Conservation (phyloP, 768 basidiomycete genomes). For the Lactarius psammicola region DNA sequence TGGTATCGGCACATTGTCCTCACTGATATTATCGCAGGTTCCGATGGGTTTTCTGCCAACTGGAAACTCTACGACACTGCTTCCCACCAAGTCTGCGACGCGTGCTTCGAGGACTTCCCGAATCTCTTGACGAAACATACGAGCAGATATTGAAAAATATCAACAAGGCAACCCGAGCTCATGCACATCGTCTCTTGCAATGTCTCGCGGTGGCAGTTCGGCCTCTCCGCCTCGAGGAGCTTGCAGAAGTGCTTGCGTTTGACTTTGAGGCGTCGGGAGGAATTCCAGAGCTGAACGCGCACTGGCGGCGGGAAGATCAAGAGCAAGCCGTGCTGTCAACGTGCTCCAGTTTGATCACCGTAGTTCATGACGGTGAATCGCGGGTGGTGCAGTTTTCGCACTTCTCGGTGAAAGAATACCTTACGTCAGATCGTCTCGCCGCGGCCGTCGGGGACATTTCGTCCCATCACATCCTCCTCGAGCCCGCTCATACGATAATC, state of each 20-base stretch:
- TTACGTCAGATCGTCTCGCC: neutral
- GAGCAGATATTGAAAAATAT: neutral
- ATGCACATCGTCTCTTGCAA: neutral
- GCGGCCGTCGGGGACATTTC: neutral
- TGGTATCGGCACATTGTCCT: rapidly evolving
- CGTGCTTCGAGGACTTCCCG: neutral
- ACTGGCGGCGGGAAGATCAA: neutral
- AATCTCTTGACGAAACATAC: slow-evolving; percentile 6
- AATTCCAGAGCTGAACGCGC: neutral
- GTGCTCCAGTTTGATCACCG: slow-evolving; percentile 1
- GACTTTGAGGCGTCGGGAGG: neutral
- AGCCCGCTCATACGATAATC: neutral
- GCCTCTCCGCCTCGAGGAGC: neutral
- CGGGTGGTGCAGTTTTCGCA: slow-evolving; percentile 3
- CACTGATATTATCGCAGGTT: neutral
- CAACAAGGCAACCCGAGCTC: neutral
- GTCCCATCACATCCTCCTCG: neutral
- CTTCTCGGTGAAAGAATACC: neutral
- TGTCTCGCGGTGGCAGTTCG: neutral
- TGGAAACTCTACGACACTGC: neutral
- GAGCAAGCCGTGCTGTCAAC: neutral
- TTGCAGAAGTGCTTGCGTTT: slow-evolving; percentile 3
- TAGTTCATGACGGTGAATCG: neutral
- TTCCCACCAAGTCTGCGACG: neutral
- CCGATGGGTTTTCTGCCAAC: neutral